Evolutionary conservation across 192 early-diverging fungal genomes (phyloP), one percentile per base, ranked within the genome.

Genomic region (Coemansia sp.): DNA sequence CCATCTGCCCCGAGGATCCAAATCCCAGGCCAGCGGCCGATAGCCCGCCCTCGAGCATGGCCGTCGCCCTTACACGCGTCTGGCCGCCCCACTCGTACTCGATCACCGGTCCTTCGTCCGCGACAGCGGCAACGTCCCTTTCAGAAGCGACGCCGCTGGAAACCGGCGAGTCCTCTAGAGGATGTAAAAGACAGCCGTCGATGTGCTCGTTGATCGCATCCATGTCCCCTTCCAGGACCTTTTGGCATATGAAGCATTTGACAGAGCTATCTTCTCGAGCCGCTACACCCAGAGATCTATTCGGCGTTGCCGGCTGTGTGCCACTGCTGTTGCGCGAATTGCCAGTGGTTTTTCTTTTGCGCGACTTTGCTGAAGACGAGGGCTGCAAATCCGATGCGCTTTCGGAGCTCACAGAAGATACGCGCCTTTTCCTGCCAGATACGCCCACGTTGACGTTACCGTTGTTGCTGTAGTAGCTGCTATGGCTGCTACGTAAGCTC

Each of bases 61-160:
- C 83, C 0, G 91, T 89, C 3, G 87, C 89, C 7, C 93, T 83
- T 13, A 95, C 83, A 4, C 93, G 84, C 4, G 81, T 83, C 70
- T 91, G 85, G 2, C 93, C 93, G 1, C 86, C 89, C 91, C 91
- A 93, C 29, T 83, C 85, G 39, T 95, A 94, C 60, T 88, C 86
- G 28, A 91, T 89, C 72, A 85, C 88, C 4, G 69, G 69, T 6
- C 50, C 22, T 6, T 48, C 58, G 14, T 42, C 49, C 54, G n/a
- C n/a, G n/a, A 16, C 30, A n/a, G 23, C 24, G 13, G 50, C 24
- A 3, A 6, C 22, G 22, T 9, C 30, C 30, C 8, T 32, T 32
- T 32, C 30, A 6, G 30, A 32, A 32, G 30, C 30, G 30, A 8
- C 8, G 30, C 30, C 3, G 7, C 27, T 27, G 50, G 11, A 2